Percentiles rank a stretch among this genome's conserved stretches.
These are phyloP conservation scores for Cladorrhinum sp. DNA, from an alignment of 2,329 filamentous ascomycete species.

Conservation along the genomic window DNA sequence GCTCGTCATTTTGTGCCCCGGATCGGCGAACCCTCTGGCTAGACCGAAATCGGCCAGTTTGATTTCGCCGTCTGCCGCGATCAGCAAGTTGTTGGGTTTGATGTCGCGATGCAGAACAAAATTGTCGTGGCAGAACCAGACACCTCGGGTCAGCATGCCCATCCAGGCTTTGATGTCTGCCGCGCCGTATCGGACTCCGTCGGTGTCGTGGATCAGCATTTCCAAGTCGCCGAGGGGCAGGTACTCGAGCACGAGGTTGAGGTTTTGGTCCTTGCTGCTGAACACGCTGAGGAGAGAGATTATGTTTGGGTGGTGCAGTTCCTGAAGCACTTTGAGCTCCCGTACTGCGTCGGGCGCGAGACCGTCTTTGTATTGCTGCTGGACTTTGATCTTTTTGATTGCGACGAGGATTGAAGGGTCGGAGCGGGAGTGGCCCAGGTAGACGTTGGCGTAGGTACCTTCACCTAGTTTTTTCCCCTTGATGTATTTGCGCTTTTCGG, in stretches of 20 bases:
- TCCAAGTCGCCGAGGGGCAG: constrained; percentile 92
- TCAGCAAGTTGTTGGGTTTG: constrained; percentile 96
- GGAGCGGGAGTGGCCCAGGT: constrained; percentile 73
- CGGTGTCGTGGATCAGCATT: constrained; percentile 84
- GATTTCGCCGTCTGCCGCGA: constrained; percentile 86
- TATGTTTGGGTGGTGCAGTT: constrained; percentile 92
- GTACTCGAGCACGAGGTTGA: constrained; percentile 93
- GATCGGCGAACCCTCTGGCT: constrained; percentile 84
- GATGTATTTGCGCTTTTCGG: constrained; percentile 83
- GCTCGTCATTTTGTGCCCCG: constrained; percentile 82
- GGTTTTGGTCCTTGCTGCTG: constrained; percentile 92
- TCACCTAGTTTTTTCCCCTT: constrained; percentile 92
- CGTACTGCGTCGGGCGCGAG: constrained; percentile 92
- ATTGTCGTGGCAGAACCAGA: constrained; percentile 97
- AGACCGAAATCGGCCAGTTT: constrained; percentile 98
- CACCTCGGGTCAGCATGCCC: constrained; percentile 88
- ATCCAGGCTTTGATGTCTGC: constrained; percentile 98
- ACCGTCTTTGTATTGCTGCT: constrained; percentile 83
- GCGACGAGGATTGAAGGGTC: constrained; percentile 76
- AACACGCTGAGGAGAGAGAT: constrained; percentile 91
- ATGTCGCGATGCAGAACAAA: constrained; percentile 95
- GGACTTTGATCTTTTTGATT: constrained; percentile 89
- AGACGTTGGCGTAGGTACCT: constrained; percentile 96
- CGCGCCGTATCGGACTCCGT: constrained; percentile 73
- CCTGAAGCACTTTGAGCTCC: constrained; percentile 92